Base-by-base conservation (phyloP, 2,329 filamentous ascomycete genomes). In the Tolypocladium nubicola region DNA sequence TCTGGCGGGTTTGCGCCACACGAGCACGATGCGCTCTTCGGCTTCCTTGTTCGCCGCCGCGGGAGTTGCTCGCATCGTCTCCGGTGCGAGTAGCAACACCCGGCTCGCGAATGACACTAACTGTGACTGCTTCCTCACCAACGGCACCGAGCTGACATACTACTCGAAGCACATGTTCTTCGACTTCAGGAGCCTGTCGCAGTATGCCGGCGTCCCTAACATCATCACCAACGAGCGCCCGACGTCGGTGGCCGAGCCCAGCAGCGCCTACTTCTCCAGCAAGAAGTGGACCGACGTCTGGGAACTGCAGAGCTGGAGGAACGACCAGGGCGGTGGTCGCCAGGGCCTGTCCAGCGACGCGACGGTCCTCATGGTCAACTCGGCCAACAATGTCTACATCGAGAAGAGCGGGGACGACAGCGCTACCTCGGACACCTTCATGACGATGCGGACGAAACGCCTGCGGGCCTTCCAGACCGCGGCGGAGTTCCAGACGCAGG, bases 61-160 rank as follows among this genome's bases (percentile, higher is more conserved):
- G 13, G 52, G 33, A 14, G 19, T 53, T n/a, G 13, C 52, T 13
- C 4, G 52, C 37, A 37, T 37, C 52, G 52, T 26, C 19, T 35
- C 23, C n/a, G 53, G 19, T 43, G 23, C 19, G 21, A 26, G 52
- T 14, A 43, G 49, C 30, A 52, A 35, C 52, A 54, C 57, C 21
- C 52, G 41, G 35, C 35, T 41, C 35, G 38, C 41, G 33, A 53
- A 53, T 39, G 71, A 73, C 55, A 63, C 67, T 33, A 63, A 67
- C 47, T 81, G 79, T 65, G 69, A 70, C 57, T 81, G 79, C 64
- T 82, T 73, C 61, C 65, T 76, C 54, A 78, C 75, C 62, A 79
- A 80, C 61, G 75, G 71, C 50, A 74, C 71, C 14, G 70, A 69
- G 49, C 65, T 71, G 30, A 64, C 65, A 47, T 80, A 74, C 67